A percentile compares a stretch with the other conserved stretches of the same genome.
Evolutionary conservation across 768 basidiomycete species (phyloP).

Genomic region (Kwoniella bestiolae): DNA sequence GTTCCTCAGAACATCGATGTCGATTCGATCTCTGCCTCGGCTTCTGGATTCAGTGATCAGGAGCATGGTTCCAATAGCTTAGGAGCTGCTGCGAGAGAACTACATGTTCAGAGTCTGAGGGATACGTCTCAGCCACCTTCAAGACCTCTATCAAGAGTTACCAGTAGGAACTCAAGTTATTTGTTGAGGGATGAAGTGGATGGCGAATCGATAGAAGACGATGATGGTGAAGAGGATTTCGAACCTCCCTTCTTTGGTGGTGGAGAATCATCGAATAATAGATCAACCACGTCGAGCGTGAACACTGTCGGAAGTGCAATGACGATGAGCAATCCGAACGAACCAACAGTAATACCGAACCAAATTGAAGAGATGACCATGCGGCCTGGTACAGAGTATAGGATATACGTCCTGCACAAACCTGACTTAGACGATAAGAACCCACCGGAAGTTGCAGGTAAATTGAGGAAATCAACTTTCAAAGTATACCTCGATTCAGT

Average conservation of each 20-base stretch:
- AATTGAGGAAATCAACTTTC: constrained; percentile 43
- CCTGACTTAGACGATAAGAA: constrained; percentile 31
- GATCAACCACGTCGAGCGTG: not conserved
- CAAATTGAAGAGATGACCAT: constrained; percentile 54
- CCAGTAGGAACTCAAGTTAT: constrained; percentile 38
- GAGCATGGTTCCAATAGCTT: constrained; percentile 12
- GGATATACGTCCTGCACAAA: constrained; percentile 46
- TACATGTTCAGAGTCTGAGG: constrained; percentile 8
- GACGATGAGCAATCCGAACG: too few species aligned
- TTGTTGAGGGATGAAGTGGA: constrained; percentile 14
- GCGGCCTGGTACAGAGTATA: constrained; percentile 54
- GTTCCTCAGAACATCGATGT: not conserved
- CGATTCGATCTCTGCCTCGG: not conserved
- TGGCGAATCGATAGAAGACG: constrained; percentile 20
- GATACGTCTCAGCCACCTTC: constrained; percentile 41
- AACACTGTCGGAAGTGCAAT: too few species aligned
- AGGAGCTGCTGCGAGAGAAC: too few species aligned
- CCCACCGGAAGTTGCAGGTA: constrained; percentile 38
- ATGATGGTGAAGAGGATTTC: constrained; percentile 42
- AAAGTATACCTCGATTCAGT: constrained; percentile 38
- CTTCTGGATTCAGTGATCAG: constrained; percentile 18
- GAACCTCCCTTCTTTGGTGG: constrained; percentile 45
- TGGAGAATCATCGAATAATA: not conserved
- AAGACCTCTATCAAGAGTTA: constrained; percentile 41
- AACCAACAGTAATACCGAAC: constrained; percentile 39